Evolutionary conservation across 176 grass and related monocot genomes (phyloP).

Genomic region (sorghum (Sorghum bicolor)): Sorghum_bicolor_NCBIv3 NC_012875.2:58655001-58655500

Average conservation of each 20-base stretch:
- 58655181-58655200: neutral
- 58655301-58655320: neutral
- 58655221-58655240: neutral
- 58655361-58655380: neutral
- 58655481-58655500: constrained; percentile 63
- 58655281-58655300: neutral
- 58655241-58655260: neutral
- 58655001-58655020: constrained; percentile 97
- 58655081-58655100: constrained; percentile 89
- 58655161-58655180: neutral
- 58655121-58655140: constrained; percentile 34
- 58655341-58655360: neutral
- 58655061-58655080: constrained; percentile 98
- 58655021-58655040: constrained; percentile 97
- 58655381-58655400: constrained; percentile 95
- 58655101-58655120: constrained; percentile 97
- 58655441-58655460: constrained; percentile 94
- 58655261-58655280: constrained; percentile 6
- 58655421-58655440: constrained; percentile 85
- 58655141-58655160: neutral
- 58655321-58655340: neutral
- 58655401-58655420: constrained; percentile 75
- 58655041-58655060: constrained; percentile 98
- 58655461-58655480: constrained; percentile 83
- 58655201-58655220: neutral